Evolutionary conservation across 805 yeast genomes (phyloP).

Genomic region (Yamadazyma phyllophila): DNA sequence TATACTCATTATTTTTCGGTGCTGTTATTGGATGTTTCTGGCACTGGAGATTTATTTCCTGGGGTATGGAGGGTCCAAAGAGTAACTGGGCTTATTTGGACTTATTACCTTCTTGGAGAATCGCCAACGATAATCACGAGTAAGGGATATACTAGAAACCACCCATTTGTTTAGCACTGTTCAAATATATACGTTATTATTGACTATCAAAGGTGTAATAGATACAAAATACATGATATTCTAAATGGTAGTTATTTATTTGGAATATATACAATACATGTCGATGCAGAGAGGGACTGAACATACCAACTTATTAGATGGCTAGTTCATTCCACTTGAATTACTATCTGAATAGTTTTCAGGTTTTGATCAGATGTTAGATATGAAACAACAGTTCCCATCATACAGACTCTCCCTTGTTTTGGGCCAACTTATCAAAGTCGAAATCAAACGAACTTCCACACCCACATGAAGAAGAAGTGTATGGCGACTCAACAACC

Average conservation of each 20-base stretch:
- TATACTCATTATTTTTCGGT: slow-evolving; percentile 28
- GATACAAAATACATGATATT: no score
- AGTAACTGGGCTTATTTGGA: slow-evolving; percentile 38
- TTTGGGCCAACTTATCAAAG: slow-evolving; percentile 39
- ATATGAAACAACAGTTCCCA: not conserved
- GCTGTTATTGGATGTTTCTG: slow-evolving; percentile 39
- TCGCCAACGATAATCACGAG: slow-evolving; percentile 36
- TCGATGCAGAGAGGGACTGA: no score
- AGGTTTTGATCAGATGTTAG: no score
- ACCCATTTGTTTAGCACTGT: no score
- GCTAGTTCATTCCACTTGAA: no score
- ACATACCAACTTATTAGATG: no score
- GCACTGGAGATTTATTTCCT: slow-evolving; percentile 41
- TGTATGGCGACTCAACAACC: slow-evolving; percentile 84
- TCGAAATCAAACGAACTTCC: slow-evolving; percentile 48
- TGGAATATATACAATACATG: no score
- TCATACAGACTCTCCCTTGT: slow-evolving; percentile 9
- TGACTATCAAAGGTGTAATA: no score
- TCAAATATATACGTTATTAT: no score
- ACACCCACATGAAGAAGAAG: slow-evolving; percentile 52
- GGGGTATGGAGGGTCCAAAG: slow-evolving; percentile 46
- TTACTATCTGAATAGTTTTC: no score
- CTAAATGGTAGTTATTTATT: no score
- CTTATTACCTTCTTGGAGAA: slow-evolving; percentile 41
- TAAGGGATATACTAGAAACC: slow-evolving; percentile 5